Evolutionary conservation across 1,284 basidiomycete species (phyloP), one percentile per base, ranked within the genome.

Genomic region (Trichosporon sp.): DNA sequence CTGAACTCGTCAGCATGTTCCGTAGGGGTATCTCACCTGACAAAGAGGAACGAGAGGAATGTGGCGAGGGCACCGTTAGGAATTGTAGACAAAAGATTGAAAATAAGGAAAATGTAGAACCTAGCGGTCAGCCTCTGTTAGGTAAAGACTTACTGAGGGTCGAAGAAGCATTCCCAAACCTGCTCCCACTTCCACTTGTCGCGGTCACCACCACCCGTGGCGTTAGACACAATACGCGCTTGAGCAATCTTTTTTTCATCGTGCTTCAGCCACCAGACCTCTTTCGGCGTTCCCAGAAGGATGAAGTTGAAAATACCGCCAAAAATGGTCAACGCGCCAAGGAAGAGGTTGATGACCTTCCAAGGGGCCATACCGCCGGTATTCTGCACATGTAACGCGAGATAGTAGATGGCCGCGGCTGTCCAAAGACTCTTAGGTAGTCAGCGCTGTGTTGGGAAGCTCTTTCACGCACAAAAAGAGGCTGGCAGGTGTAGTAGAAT

Each of bases 261-360:
- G 35, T 46, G 71, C 35, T 48, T 70, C 66, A 69, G 72, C 78
- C 70, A 78, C 74, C 63, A 76, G 8, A 76, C 77, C 43, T 77
- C 74, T 2, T 70, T 61, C 1, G 77, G 77, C 8, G 77, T 77
- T 8, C 77, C 77, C 40, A 77, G 40, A 12, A 78, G 63, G 68
- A 75, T 37, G 31, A 77, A 56, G 19, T 75, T 67, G 31, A 76
- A 16, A 43, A 77, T 37, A 19, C 74, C 74, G 1, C 59, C n/a
- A 10, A 65, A 26, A 31, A 78, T 68, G 31, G 78, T 79, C 10
- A 70, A 6, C 0, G 63, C 73, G 31, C 77, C 77, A 16, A 79
- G 75, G 73, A 79, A 79, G 32, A 74, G 72, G 63, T 78, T 75
- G 74, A 79, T 79, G 14, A 75, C 75, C 56, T 61, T 61, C 77